phyloP scores from a whole-genome alignment of 345 rosid genomes.

The Raphanus raphanistrum region DNA sequence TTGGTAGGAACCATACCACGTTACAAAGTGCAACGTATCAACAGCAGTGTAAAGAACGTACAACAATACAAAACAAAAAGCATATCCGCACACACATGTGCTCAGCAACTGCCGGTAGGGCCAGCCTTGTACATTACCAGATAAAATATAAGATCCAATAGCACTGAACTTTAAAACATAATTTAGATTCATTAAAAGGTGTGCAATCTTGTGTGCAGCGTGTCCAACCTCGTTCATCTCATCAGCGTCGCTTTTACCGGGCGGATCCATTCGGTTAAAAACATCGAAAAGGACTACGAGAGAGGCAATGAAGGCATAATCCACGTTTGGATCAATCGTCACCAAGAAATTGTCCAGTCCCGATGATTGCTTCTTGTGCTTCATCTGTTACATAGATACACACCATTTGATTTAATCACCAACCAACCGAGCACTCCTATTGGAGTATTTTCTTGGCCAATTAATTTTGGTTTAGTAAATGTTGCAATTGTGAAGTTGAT shows the following conservation, averaged over 20 bases:
- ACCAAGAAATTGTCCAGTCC: constrained; percentile 46
- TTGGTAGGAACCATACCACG: no score
- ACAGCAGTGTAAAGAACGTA: no score
- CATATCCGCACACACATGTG: no score
- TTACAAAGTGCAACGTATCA: no score
- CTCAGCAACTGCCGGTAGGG: no score
- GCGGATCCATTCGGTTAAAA: constrained; percentile 39
- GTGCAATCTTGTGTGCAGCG: neutral
- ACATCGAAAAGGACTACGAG: constrained; percentile 50
- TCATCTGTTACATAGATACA: constrained; percentile 35
- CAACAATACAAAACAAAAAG: no score
- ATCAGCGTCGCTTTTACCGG: neutral
- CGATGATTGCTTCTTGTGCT: constrained; percentile 42
- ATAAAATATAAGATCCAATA: neutral
- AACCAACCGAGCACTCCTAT: neutral
- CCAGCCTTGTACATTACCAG: no score
- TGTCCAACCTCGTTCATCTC: no score
- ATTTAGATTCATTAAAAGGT: neutral
- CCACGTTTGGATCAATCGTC: constrained; percentile 45
- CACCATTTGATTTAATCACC: neutral
- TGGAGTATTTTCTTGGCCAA: neutral
- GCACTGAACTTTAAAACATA: neutral
- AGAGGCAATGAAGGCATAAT: constrained; percentile 44
- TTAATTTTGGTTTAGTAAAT: neutral
- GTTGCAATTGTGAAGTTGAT: neutral